Conservation (phyloP, 805 yeast genomes). For the Grigorovia humatica region DNA sequence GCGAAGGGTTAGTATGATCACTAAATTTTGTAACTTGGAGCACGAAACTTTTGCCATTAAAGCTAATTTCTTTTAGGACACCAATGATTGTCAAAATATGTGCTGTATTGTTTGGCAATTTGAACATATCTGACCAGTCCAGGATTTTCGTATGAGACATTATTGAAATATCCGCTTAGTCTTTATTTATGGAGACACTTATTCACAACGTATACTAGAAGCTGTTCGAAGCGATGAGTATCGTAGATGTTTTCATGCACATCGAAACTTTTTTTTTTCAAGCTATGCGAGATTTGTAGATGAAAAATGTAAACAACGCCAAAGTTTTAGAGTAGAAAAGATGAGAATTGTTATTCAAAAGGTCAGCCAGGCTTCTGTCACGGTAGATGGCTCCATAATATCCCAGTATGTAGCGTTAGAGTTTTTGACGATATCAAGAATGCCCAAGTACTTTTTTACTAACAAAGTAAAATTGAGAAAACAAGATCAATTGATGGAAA, state of each 20-base stretch:
- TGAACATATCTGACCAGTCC: not conserved
- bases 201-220: too few relatives aligned
- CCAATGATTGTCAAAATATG: slow-evolving; percentile 13
- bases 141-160: not conserved
- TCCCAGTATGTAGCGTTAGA: slow-evolving; percentile 39
- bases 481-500: not conserved
- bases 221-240: too few relatives aligned
- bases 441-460: not conserved
- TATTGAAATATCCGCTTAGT: too few relatives aligned
- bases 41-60: slow-evolving; percentile 7
- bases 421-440: not conserved
- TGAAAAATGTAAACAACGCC: not conserved
- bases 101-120: not conserved
- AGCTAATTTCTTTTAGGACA: slow-evolving; percentile 12
- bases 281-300: not conserved
- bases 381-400: slow-evolving; percentile 60
- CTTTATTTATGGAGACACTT: too few relatives aligned
- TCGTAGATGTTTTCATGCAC: too few relatives aligned
- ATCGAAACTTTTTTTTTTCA: not conserved
- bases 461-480: not conserved
- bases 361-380: slow-evolving; percentile 81
- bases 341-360: slow-evolving; percentile 91
- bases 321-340: not conserved
- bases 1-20: not conserved
- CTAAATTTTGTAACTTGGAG: slow-evolving; percentile 14